These are phyloP conservation scores for Pseudogymnoascus sp. DNA, from an alignment of 2,329 filamentous ascomycete species.

Conservation along the genomic window DNA sequence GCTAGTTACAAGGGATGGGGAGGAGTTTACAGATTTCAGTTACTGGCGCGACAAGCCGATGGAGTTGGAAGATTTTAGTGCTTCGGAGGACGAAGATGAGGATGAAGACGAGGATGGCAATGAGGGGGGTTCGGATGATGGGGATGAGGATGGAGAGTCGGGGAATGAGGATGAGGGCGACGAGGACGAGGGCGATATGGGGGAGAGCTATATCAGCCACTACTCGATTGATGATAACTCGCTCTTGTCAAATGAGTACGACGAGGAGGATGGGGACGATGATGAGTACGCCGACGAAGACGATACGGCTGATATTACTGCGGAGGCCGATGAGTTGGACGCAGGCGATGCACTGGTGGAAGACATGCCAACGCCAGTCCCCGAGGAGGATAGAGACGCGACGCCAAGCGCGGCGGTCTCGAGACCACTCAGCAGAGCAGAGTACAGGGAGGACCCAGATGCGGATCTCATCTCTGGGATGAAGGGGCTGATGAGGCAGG, in stretches of 20 bases:
- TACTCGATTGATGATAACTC: conserved; percentile 37
- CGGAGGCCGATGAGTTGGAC: not conserved
- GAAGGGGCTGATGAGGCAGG: conserved; percentile 30
- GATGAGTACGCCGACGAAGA: not conserved
- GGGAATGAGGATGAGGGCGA: conserved; percentile 37
- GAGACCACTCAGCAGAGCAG: conserved; percentile 7
- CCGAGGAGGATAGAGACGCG: not conserved
- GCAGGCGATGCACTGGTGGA: not conserved
- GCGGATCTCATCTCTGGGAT: conserved; percentile 54
- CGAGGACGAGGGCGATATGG: conserved; percentile 43
- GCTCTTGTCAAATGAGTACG: conserved; percentile 39
- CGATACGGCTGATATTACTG: no score
- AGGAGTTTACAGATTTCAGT: conserved; percentile 93
- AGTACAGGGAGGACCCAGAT: conserved; percentile 36
- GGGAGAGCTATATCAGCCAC: conserved; percentile 49
- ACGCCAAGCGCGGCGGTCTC: conserved; percentile 17
- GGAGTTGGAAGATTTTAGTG: conserved; percentile 81
- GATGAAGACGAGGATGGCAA: conserved; percentile 45
- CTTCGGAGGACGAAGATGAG: conserved; percentile 60
- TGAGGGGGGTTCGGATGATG: conserved; percentile 39
- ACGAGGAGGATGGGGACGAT: conserved; percentile 18
- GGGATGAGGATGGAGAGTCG: conserved; percentile 40
- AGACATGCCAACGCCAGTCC: not conserved
- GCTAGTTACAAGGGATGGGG: conserved; percentile 79
- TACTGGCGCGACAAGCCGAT: conserved; percentile 87